Percentiles rank a stretch among this genome's conserved stretches.
phyloP scores from a whole-genome alignment of 768 basidiomycete genomes.

The Daedaleopsis sinensis region DNA sequence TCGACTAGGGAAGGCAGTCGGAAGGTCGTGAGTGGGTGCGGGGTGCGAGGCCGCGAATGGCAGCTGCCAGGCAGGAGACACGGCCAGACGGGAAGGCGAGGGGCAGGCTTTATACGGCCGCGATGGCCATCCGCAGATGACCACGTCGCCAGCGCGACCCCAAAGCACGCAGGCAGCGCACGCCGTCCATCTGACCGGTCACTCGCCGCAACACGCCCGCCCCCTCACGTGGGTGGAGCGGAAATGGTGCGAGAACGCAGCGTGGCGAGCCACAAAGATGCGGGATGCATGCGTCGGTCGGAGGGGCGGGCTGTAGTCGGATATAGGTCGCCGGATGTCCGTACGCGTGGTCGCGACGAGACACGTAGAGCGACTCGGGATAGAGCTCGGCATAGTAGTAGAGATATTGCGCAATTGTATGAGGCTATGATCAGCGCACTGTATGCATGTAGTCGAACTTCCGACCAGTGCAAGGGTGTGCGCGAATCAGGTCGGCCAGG shows the following conservation, averaged over 20 bases:
- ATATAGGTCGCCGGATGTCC: not conserved
- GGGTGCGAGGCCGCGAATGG: too few relatives aligned
- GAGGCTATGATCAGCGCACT: too few relatives aligned
- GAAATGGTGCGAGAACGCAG: not conserved
- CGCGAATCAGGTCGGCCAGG: too few relatives aligned
- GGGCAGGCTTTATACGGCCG: not conserved
- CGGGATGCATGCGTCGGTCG: not conserved
- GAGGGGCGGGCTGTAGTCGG: not conserved
- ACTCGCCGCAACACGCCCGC: not conserved
- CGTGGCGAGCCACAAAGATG: not conserved
- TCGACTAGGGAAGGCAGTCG: too few relatives aligned
- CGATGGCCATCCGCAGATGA: not conserved
- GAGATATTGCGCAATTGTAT: too few relatives aligned
- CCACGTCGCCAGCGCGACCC: not conserved
- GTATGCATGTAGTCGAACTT: too few relatives aligned
- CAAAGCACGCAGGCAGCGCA: not conserved
- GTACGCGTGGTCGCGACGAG: not conserved
- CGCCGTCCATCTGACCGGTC: not conserved
- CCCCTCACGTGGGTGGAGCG: conserved; percentile 1
- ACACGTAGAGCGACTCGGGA: not conserved
- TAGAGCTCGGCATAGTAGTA: not conserved
- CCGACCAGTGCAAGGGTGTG: too few relatives aligned
- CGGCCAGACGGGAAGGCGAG: not conserved
- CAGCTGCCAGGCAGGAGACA: not conserved
- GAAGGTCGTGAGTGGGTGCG: too few relatives aligned